phyloP scores from a whole-genome alignment of 2,329 filamentous ascomycete species.

The Neonectria sp. region DNA sequence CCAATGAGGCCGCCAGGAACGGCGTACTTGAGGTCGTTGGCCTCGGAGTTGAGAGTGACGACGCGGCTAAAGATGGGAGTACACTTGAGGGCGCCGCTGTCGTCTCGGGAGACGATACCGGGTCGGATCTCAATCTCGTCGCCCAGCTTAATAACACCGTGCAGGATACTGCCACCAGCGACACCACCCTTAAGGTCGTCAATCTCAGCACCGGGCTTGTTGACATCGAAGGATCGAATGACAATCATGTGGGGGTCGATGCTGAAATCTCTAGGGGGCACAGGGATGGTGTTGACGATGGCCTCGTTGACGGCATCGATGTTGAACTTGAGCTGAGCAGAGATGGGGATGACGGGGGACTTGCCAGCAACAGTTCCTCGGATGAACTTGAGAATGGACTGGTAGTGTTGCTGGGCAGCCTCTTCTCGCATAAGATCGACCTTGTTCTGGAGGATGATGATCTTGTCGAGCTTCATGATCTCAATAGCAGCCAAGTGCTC shows the following conservation, averaged over 20 bases:
- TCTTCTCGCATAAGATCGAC: conserved; percentile 99
- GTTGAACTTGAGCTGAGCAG: conserved; percentile 99
- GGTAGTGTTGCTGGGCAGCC: conserved; percentile 92
- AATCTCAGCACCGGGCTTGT: conserved; percentile 99
- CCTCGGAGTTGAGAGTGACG: conserved; percentile 95
- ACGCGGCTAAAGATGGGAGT: conserved; percentile 97
- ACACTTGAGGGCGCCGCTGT: conserved; percentile 94
- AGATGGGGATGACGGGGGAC: conserved; percentile 95
- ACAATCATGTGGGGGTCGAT: conserved; percentile 98
- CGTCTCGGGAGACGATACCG: conserved; percentile 97
- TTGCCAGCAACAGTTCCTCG: conserved; percentile 96
- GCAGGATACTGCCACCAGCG: conserved; percentile 95
- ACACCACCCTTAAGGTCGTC: conserved; percentile 99
- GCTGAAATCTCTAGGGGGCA: conserved; percentile 91
- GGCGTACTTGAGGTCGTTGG: conserved; percentile 98
- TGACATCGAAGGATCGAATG: conserved; percentile 99
- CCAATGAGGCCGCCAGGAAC: conserved; percentile 98
- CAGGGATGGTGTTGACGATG: conserved; percentile 94
- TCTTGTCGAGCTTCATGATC: conserved; percentile 99
- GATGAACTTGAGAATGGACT: conserved; percentile 98
- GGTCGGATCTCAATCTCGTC: conserved; percentile 99
- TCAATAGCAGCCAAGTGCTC: conserved; percentile 99
- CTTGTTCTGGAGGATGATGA: conserved; percentile 99
- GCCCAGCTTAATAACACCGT: conserved; percentile 95
- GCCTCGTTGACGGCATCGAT: conserved; percentile 98